Evolutionary conservation across 1,139 yeast genomes (phyloP), one percentile per base, ranked within the genome.

Genomic region (Suhomyces panamericanus): DNA sequence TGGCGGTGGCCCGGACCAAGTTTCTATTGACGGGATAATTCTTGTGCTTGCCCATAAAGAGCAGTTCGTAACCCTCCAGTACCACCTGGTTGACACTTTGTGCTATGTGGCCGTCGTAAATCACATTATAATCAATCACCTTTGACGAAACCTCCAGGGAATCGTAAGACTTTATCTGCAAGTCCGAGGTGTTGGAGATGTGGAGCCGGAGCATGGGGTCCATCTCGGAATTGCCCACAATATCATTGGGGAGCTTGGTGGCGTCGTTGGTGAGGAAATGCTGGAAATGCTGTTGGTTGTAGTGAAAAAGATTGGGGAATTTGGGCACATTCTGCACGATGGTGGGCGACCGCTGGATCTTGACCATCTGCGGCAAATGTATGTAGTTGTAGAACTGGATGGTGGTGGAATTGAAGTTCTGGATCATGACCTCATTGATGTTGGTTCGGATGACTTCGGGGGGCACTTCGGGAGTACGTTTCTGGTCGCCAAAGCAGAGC

Each of bases 341-440:
- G n/a, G 28, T 13, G 26, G 49, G 50, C 11, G 42, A 26, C 32
- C 46, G 48, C 16, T 35, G 24, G 11, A 58, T 39, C 24, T 41
- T 45, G 11, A 53, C 46, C 17, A 45, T 47, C 9, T 33, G 27
- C 1, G 64, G 63, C n/a, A 61, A 46, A 46, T 62, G 67, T 5
- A 54, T 31, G 47, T 50, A 60, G 44, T 59, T 52, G 40, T 49
- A 54, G 27, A 34, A 53, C n/a, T 47, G 47, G 31, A 60, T 51
- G 22, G 43, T 37, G 6, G 56, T 52, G 1, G 42, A 41, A 28
- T 44, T 54, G 47, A 65, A 63, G 12, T 45, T 41, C 8, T 50
- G 43, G 12, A 65, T 55, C 52, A 57, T 57, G 2, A 65, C 48
- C 44, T 65, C 69, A 40, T 62, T 61, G 15, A 61, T 31, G 16